These are phyloP conservation scores for Arctostaphylos glauca DNA, from an alignment of 148 eudicot species.

Conservation along the genomic window DNA sequence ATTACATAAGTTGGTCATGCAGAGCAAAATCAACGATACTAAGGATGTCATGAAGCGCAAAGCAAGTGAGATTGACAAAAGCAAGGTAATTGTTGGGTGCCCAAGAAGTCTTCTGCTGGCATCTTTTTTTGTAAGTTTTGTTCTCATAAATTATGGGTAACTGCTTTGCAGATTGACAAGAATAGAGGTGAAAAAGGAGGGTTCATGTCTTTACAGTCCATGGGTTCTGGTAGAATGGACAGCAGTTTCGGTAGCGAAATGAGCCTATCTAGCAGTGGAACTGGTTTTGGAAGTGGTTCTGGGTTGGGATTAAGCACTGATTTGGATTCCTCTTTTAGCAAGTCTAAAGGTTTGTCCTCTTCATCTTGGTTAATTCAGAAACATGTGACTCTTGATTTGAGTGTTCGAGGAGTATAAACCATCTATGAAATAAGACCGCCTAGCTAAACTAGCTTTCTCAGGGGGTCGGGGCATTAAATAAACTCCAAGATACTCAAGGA, in stretches of 20 bases:
- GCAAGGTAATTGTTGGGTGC: slow-evolving; percentile 50
- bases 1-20: slow-evolving; percentile 86
- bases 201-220: slow-evolving; percentile 62
- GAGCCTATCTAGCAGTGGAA: slow-evolving; percentile 56
- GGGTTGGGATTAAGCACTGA: slow-evolving; percentile 72
- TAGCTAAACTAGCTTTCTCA: too few species aligned
- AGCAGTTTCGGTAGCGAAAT: slow-evolving; percentile 56
- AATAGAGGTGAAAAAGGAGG: slow-evolving; percentile 74
- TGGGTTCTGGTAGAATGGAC: slow-evolving; percentile 75
- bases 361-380: slow-evolving; percentile 4
- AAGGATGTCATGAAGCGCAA: slow-evolving; percentile 97
- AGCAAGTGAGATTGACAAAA: slow-evolving; percentile 95
- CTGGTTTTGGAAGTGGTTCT: slow-evolving; percentile 81
- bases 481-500: too few species aligned
- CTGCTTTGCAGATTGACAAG: slow-evolving; percentile 65
- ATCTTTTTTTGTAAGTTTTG: not conserved
- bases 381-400: not conserved
- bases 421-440: slow-evolving; percentile 25
- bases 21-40: slow-evolving; percentile 90
- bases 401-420: not conserved
- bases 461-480: too few species aligned
- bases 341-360: slow-evolving; percentile 68
- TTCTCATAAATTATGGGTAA: not conserved
- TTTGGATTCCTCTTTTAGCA: slow-evolving; percentile 64
- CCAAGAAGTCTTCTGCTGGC: not conserved